phyloP scores from a whole-genome alignment of 2,329 filamentous ascomycete species.

The Cladosporium sp. region DNA sequence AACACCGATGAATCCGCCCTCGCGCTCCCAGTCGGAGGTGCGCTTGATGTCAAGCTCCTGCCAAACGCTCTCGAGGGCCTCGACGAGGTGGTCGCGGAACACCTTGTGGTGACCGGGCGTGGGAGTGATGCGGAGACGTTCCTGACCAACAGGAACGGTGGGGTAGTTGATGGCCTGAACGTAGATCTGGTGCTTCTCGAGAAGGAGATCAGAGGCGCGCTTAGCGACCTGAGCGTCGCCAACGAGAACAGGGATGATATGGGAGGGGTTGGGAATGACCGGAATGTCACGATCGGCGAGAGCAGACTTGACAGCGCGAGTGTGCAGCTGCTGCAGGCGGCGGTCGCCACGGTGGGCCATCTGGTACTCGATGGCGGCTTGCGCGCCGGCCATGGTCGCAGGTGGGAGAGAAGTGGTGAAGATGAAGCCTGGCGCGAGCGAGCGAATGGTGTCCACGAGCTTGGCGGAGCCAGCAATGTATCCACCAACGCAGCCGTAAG shows the following conservation, averaged over 20 bases:
- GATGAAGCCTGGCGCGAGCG: conserved; percentile 94
- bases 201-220: conserved; percentile 83
- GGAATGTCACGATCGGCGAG: conserved; percentile 78
- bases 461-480: conserved; percentile 90
- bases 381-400: conserved; percentile 92
- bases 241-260: conserved; percentile 91
- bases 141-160: conserved; percentile 95
- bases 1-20: conserved; percentile 93
- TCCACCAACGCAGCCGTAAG: conserved; percentile 94
- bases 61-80: conserved; percentile 85
- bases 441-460: conserved; percentile 88
- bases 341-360: conserved; percentile 80
- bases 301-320: conserved; percentile 85
- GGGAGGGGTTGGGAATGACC: conserved; percentile 94
- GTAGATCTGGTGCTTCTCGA: conserved; percentile 88
- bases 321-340: conserved; percentile 91
- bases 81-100: conserved; percentile 79
- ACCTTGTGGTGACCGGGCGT: conserved; percentile 86
- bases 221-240: conserved; percentile 92
- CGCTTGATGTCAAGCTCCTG: conserved; percentile 82
- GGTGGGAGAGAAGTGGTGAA: conserved; percentile 97
- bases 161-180: conserved; percentile 99
- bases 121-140: conserved; percentile 90
- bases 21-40: conserved; percentile 83
- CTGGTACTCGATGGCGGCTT: conserved; percentile 90